A percentile compares a stretch with the other conserved stretches of the same genome.
These are phyloP conservation scores for Tripidium arundinaceum DNA, from an alignment of 202 grass and related monocot genomes.

Conservation along the genomic window DNA sequence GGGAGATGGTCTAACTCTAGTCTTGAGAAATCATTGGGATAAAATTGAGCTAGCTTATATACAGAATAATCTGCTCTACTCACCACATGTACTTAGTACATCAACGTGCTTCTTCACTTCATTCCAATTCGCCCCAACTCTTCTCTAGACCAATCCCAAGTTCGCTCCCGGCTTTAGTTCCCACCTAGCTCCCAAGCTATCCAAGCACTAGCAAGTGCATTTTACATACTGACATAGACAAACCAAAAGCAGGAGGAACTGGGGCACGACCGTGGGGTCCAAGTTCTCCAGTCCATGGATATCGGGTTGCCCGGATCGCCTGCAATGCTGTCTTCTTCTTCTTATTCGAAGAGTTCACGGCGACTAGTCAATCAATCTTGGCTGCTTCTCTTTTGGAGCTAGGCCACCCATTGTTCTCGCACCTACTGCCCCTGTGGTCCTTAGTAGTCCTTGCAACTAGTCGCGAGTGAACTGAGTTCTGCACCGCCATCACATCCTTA, in stretches of 20 bases:
- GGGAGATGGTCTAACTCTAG: background rate
- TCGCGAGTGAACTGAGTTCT: slow-evolving; percentile 47
- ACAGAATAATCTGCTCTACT: too few species aligned
- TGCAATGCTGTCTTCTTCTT: background rate
- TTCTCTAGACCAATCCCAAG: background rate
- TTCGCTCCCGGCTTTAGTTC: background rate
- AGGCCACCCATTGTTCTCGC: slow-evolving; percentile 46
- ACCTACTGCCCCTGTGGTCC: background rate
- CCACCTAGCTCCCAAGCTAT: background rate
- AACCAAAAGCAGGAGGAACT: background rate
- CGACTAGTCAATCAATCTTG: slow-evolving; percentile 34
- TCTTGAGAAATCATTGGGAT: background rate
- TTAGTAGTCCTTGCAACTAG: slow-evolving; percentile 42
- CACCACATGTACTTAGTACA: too few species aligned
- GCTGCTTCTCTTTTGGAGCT: slow-evolving; percentile 43
- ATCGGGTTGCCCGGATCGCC: background rate
- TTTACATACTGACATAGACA: slow-evolving; percentile 10
- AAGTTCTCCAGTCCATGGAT: background rate
- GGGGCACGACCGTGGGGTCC: background rate
- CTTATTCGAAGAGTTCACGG: background rate
- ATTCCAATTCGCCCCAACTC: slow-evolving; percentile 13
- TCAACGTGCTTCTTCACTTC: too few species aligned
- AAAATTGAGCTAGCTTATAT: background rate
- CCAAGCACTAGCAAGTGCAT: background rate
- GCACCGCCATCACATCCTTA: slow-evolving; percentile 50